Conservation (phyloP, 1,139 yeast species). For the Suhomyces atakaporum region DNA sequence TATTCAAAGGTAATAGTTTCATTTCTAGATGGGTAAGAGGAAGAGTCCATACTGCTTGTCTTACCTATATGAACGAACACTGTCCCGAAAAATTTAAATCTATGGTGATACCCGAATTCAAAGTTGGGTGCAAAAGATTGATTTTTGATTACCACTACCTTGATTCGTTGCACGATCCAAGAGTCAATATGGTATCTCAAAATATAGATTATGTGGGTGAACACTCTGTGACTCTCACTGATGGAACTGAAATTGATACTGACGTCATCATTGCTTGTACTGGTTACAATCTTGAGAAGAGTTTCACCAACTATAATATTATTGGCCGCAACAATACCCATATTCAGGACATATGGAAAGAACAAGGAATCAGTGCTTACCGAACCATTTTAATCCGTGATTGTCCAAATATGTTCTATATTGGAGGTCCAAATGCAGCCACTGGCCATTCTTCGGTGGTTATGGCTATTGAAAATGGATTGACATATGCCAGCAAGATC, state of each 20-base stretch:
- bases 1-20: constrained; percentile 35
- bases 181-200: constrained; percentile 29
- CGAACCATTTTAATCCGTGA: constrained; percentile 36
- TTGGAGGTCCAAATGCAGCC: constrained; percentile 48
- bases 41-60: constrained; percentile 22
- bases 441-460: constrained; percentile 50
- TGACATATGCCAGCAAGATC: constrained; percentile 27
- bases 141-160: constrained; percentile 42
- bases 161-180: constrained; percentile 35
- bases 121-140: constrained; percentile 47
- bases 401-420: constrained; percentile 38
- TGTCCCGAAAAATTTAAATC: constrained; percentile 41
- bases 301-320: constrained; percentile 23
- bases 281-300: constrained; percentile 34
- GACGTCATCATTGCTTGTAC: constrained; percentile 50
- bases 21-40: constrained; percentile 31
- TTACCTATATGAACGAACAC: constrained; percentile 30
- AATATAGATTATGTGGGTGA: constrained; percentile 31
- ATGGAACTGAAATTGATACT: constrained; percentile 33
- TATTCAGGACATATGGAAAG: constrained; percentile 29
- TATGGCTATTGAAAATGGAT: constrained; percentile 42
- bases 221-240: constrained; percentile 31
- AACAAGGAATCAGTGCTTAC: constrained; percentile 39
- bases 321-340: constrained; percentile 31
- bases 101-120: constrained; percentile 38